Evolutionary conservation across 2,329 filamentous ascomycete genomes (phyloP), one percentile per base, ranked within the genome.

Genomic region (Pseudodiploospora longispora): DNA sequence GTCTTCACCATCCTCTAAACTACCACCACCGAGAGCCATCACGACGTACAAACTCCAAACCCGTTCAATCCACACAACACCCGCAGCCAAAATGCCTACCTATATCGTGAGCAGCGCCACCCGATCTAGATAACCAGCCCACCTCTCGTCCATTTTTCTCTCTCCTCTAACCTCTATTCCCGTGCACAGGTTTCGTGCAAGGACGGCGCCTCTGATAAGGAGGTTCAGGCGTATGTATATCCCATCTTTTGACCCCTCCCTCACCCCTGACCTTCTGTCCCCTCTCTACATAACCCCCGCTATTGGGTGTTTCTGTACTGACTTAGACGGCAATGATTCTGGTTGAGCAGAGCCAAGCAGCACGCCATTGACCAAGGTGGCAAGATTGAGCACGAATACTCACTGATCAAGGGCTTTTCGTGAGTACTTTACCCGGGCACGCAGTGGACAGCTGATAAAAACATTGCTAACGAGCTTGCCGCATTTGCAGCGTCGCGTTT

Each of bases 351-450:
- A 42, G 84, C 85, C 49, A 95, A 95, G 80, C 70, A 90, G 63
- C 70, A 82, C 47, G 85, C 82, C 55, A 69, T 63, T 48, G 76
- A 83, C 36, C 80, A 91, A 62, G 91, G 91, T 60, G 91, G 89
- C 62, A 80, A 79, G 65, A 93, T 97, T 69, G 79, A 70, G 44
- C 82, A 93, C 56, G 86, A 93, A 64, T 95, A 87, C 74, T 83
- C 70, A 49, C 68, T 95, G 56, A 89, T 95, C 76, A 94, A 91
- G 72, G 90, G 85, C 47, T 96, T 96, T 72, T 83, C 86, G 91
- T 96, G 80, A 55, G 86, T 74, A 30, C 7, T 29, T 28, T 10
- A 40, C 28, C 28, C 28, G 10, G 27, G 27, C 31, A 19, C 19
- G 19, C 19, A 19, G 19, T 29, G 33, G 3, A 5, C 12, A 19